Evolutionary conservation across 371 early-diverging fungal species (phyloP), one percentile per base, ranked within the genome.

Genomic region (Mortierella sp.): DNA sequence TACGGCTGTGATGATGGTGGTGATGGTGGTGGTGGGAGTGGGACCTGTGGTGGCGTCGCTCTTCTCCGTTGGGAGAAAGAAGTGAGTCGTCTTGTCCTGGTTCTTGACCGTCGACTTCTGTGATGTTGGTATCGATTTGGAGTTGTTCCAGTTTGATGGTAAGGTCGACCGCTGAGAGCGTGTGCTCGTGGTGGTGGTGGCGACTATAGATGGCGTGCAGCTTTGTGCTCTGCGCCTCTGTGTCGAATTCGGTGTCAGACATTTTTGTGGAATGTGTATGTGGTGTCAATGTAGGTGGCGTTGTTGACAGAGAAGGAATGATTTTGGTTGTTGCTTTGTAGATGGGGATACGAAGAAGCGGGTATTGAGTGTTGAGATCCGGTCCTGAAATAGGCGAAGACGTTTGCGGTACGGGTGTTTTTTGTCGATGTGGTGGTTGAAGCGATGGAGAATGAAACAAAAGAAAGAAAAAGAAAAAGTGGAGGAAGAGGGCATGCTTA

Each of bases 121-220:
- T 24, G 41, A 0, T 7, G 68, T 5, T 21, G 38, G 18, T 63
- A 21, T 63, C 21, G 65, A 68, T 41, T 24, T 68, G 68, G 41
- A 80, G 55, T 2, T 51, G 58, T 54, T 80, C 71, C 44, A 80
- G 68, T 27, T 65, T 80, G 18, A n/a, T 24, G n/a, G 76, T 18
- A 18, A 75, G 72, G 18, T 72, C 80, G 21, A 72, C 72, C 7
- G 76, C 80, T 6, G 75, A 65, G 70, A 80, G 46, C 2, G 71
- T 24, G 46, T 75, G 71, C 6, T 46, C 48, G 29, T 73, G 68
- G 46, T 68, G 43, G 44, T 75, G 41, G 32, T 68, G 70, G 49
- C 46, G 38, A 51, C 29, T 29, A 55, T 35, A 68, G 24, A 68
- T 68, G 68, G 41, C 21, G 8, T 68, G 68, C 24, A 68, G 4